Evolutionary conservation across 2,329 filamentous ascomycete species (phyloP), one percentile per base, ranked within the genome.

Genomic region (Diaporthe eres): DNA sequence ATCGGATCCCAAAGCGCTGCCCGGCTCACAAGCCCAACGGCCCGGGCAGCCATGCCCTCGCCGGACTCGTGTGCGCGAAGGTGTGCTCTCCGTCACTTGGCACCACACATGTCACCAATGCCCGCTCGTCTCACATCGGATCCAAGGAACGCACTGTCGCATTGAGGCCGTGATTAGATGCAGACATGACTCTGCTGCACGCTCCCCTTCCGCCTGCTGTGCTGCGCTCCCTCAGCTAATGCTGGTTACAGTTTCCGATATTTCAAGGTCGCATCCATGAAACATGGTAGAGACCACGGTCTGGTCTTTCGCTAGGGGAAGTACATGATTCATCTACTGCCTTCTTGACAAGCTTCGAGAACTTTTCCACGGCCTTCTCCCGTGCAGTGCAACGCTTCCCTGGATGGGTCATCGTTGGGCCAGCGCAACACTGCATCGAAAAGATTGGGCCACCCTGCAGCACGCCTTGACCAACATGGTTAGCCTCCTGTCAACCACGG

Each of bases 401-500:
- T 65, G 39, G 57, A 70, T 74, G 63, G 75, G 49, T 74, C 72
- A 65, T 74, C 51, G 72, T 74, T 76, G 67, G 72, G 75, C 75
- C 75, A 74, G 57, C 75, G 63, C 75, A 71, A 63, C 65, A 71
- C 49, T 74, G 75, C 74, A 68, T 70, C 71, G 67, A 63, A 74
- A 74, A 71, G 57, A 58, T 71, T 71, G 72, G 75, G 65, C 65
- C 72, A 58, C 71, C 65, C 72, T 76, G 75, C 75, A 76, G 57
- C 72, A 58, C 51, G 75, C 72, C 74, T 74, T 71, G 65, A 71
- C 71, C 72, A 65, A 74, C 49, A 47, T 42, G 49, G 61, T 74
- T 57, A 71, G 72, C 39, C 67, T 74, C 65, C 44, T 63, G 65
- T 76, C 57, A 63, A 71, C 71, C 71, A 73, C 71, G 71, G 71